Conservation (phyloP, 768 basidiomycete species). For the Auricularia auricula-judae region DNA sequence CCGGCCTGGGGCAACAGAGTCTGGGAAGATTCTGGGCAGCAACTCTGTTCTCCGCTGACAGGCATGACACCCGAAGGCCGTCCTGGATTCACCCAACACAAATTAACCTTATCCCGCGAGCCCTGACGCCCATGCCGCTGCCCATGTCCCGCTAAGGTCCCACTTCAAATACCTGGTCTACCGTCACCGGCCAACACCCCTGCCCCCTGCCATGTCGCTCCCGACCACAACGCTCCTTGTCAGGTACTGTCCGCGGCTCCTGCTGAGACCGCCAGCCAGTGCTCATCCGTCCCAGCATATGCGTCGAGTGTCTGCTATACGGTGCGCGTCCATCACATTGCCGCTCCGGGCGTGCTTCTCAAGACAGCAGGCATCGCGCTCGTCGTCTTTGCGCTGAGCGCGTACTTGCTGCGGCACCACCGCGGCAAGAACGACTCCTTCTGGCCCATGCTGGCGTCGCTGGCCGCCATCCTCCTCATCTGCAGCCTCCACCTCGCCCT, state of each 20-base stretch:
- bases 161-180: too few relatives aligned
- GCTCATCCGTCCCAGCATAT: background rate
- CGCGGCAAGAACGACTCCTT: background rate
- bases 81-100: too few relatives aligned
- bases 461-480: background rate
- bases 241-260: background rate
- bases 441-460: background rate
- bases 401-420: background rate
- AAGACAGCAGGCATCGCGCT: background rate
- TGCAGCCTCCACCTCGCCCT: background rate
- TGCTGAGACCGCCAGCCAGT: background rate
- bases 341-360: background rate
- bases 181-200: too few relatives aligned
- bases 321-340: background rate
- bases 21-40: too few relatives aligned
- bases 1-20: too few relatives aligned
- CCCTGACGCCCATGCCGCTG: too few relatives aligned
- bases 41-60: too few relatives aligned
- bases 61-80: too few relatives aligned
- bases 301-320: background rate
- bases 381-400: background rate
- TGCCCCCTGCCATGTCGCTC: too few relatives aligned
- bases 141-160: too few relatives aligned
- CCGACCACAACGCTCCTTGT: background rate
- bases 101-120: too few relatives aligned